Evolutionary conservation across 768 basidiomycete species (phyloP), one percentile per base, ranked within the genome.

Genomic region (Mycena vulgaris): DNA sequence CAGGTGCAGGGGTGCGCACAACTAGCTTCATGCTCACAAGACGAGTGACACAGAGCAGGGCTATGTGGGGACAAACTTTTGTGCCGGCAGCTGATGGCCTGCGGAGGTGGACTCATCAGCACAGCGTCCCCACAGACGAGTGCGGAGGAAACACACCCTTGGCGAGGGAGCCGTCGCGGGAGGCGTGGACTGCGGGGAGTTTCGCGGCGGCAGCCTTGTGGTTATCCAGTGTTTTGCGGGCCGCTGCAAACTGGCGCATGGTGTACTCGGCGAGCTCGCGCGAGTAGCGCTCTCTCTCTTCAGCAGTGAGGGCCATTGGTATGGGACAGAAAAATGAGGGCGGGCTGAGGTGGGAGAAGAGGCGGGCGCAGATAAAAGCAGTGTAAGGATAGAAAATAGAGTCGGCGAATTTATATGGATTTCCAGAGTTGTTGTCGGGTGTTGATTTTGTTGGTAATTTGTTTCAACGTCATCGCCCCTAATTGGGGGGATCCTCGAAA

Each of bases 251-350:
- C 69, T 88, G 87, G 71, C 82, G 82, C 28, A 85, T 77, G 30
- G 87, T 89, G 74, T 88, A 86, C 8, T 80, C 82, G 52, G 85
- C 84, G 53, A 89, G 81, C 56, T 86, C 82, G 69, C 84, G 82
- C 23, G 87, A 85, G 76, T 87, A 88, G 27, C 78, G 80, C 52
- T 78, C 76, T 37, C 80, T 78, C 28, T 80, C 82, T 49, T 80
- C 78, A 11, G 77, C 63, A 30, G 78, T 49, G 53, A 72, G 74
- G 23, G 72, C 68, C 80, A 81, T 81, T 49, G 64, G 42, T 60
- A 47, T 35, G 60, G 66, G 14, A 30, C 25, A 65, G 40, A 64
- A 49, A 75, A 53, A 61, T 39, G 73, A 42, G 74, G 69, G 72
- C 17, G 65, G 27, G 40, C n/a, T 21, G 57, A 51, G 21, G 57